Evolutionary conservation across 148 eudicot genomes (phyloP).

Genomic region (Rhododendron ferrugineum): DNA sequence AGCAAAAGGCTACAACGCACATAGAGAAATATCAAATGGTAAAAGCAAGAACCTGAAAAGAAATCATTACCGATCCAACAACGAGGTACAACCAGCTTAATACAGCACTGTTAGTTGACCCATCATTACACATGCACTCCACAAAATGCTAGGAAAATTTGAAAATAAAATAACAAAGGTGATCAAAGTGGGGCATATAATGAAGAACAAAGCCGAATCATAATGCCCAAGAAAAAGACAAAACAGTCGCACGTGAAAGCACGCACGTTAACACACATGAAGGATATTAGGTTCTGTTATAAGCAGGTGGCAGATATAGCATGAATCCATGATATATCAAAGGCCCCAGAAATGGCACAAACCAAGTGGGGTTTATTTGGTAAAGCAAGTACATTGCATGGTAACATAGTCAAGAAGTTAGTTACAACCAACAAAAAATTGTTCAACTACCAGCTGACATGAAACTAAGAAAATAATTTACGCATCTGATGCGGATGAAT

Average conservation of each 20-base stretch:
- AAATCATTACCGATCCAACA: not conserved
- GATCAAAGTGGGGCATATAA: not conserved
- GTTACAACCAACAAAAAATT: not conserved
- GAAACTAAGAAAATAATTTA: not conserved
- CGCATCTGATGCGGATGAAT: not conserved
- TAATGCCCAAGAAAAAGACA: too few species aligned
- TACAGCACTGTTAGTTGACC: not conserved
- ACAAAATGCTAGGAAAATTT: not conserved
- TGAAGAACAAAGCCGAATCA: not conserved
- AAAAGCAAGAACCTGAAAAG: not conserved
- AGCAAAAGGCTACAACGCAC: not conserved
- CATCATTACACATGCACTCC: not conserved
- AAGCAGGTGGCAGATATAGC: not conserved
- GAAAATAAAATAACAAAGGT: too few species aligned
- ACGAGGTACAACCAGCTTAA: not conserved
- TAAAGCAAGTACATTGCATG: not conserved
- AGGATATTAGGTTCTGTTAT: not conserved
- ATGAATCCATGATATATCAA: not conserved
- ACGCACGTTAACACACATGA: not conserved
- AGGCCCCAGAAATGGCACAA: not conserved
- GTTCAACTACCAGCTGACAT: not conserved
- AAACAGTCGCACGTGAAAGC: too few species aligned
- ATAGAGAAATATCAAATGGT: not conserved
- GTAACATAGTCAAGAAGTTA: not conserved
- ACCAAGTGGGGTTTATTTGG: not conserved